Evolutionary conservation across 148 eudicot genomes (phyloP).

Genomic region (Camellia sinensis): DNA sequence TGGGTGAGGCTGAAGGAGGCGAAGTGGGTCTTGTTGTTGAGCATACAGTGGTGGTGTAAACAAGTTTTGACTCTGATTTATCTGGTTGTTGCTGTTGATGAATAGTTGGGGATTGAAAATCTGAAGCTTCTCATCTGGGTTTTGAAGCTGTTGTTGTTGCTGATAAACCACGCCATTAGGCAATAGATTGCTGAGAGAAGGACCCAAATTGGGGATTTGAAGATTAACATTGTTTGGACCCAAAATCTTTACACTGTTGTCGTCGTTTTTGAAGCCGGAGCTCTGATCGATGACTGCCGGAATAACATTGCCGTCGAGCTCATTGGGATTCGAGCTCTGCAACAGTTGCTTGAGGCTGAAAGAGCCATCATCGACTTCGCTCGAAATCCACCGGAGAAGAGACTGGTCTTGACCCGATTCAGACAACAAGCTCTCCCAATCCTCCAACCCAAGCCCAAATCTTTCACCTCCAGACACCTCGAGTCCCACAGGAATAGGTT

Average conservation of each 20-base stretch:
- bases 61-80: not conserved
- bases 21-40: constrained; percentile 10
- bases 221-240: not conserved
- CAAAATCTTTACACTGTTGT: no score
- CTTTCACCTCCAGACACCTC: constrained; percentile 22
- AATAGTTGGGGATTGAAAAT: constrained; percentile 24
- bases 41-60: not conserved
- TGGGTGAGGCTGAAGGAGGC: constrained; percentile 21
- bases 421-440: constrained; percentile 38
- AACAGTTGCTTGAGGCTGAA: constrained; percentile 31
- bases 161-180: constrained; percentile 8
- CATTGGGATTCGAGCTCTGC: constrained; percentile 13
- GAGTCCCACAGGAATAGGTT: constrained; percentile 15
- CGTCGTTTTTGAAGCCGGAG: not conserved
- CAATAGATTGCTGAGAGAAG: not conserved
- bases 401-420: constrained; percentile 38
- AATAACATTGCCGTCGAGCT: constrained; percentile 10
- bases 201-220: constrained; percentile 16
- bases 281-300: not conserved
- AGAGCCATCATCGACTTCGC: constrained; percentile 32
- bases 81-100: not conserved
- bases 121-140: constrained; percentile 29
- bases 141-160: constrained; percentile 18
- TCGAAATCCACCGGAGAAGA: constrained; percentile 44
- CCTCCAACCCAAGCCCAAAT: constrained; percentile 33